Percentiles rank a stretch among this genome's conserved stretches.
Evolutionary conservation across 768 basidiomycete genomes (phyloP).

Genomic region (Ramaria rubella): DNA sequence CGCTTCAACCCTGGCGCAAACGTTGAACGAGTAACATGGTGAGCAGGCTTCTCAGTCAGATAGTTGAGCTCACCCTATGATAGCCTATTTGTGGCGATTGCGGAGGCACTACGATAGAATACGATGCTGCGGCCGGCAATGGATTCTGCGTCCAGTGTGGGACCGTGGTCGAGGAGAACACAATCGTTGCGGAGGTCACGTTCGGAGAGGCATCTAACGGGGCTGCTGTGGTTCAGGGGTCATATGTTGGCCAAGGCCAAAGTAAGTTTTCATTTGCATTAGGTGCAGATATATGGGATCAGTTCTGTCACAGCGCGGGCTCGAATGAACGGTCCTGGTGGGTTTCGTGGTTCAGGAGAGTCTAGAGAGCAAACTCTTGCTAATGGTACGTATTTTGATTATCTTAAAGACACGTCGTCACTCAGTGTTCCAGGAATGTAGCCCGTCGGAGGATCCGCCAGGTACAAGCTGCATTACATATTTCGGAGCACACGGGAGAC

Average conservation of each 20-base stretch:
- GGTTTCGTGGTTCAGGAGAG: conserved; percentile 70
- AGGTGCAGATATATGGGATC: neutral
- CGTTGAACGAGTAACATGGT: no score
- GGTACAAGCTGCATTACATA: conserved; percentile 67
- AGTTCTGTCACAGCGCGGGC: conserved; percentile 54
- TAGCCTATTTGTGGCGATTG: conserved; percentile 30
- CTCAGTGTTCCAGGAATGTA: conserved; percentile 23
- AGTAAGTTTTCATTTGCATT: conserved; percentile 49
- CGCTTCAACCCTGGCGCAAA: no score
- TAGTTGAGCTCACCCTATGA: no score
- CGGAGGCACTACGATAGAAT: conserved; percentile 79
- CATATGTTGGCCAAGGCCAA: conserved; percentile 84
- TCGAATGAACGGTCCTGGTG: conserved; percentile 74
- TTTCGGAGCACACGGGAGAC: conserved; percentile 74
- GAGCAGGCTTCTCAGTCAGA: no score
- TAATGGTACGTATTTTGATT: conserved; percentile 52
- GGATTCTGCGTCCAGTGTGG: conserved; percentile 84
- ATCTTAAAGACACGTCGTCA: neutral
- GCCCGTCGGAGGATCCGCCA: conserved; percentile 79
- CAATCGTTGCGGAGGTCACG: conserved; percentile 87
- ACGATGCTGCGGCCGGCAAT: conserved; percentile 77
- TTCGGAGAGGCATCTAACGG: conserved; percentile 93
- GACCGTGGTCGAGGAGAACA: conserved; percentile 87
- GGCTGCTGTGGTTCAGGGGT: conserved; percentile 92
- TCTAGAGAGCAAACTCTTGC: conserved; percentile 88